Base-by-base conservation (phyloP, 2,329 filamentous ascomycete genomes). In the Rhexocercosporidium sp. region DNA sequence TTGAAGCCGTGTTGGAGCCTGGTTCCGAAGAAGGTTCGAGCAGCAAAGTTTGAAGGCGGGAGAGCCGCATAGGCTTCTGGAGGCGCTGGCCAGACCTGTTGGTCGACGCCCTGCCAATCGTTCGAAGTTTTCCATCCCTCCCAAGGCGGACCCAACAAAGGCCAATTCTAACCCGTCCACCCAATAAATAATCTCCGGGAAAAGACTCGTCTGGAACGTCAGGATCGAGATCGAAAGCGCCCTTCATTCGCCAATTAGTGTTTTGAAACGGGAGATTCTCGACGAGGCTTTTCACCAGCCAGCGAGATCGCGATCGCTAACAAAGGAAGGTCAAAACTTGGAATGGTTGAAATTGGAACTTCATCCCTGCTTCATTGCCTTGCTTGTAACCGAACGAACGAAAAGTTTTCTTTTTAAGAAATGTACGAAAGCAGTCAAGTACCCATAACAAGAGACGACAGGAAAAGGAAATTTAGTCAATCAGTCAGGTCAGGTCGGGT, bases 81-180 rank as follows among this genome's bases (percentile, higher is more conserved):
- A 54, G 60, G 60, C 46, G 60, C 60, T 62, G 60, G 60, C 60
- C 60, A 62, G 59, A 62, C 46, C 34, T 47, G 27, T n/a, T 27
- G 41, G 22, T 18, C 56, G 37, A 41, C 56, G 37, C 56, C 56
- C 37, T 59, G 57, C 57, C 57, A 46, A 54, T 51, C 60, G 18
- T 62, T 27, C 46, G 54, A 44, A 53, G 47, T 62, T 51, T 54
- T 62, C 8, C 20, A 29, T 22, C 56, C 54, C n/a, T n/a, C n/a
- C n/a, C n/a, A n/a, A n/a, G n/a, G n/a, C 11, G 31, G 31, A n/a
- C 8, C 29, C 25, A 39, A 39, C 53, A 37, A 54, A 16, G 3
- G 8, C 34, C 8, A 37, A 37, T n/a, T 14, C n/a, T 8, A 44
- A n/a, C 47, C 11, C 47, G 2, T 54, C n/a, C 14, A 56, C 12